These are phyloP conservation scores for Athelia sp. DNA, from an alignment of 1,284 basidiomycete genomes.

Conservation along the genomic window DNA sequence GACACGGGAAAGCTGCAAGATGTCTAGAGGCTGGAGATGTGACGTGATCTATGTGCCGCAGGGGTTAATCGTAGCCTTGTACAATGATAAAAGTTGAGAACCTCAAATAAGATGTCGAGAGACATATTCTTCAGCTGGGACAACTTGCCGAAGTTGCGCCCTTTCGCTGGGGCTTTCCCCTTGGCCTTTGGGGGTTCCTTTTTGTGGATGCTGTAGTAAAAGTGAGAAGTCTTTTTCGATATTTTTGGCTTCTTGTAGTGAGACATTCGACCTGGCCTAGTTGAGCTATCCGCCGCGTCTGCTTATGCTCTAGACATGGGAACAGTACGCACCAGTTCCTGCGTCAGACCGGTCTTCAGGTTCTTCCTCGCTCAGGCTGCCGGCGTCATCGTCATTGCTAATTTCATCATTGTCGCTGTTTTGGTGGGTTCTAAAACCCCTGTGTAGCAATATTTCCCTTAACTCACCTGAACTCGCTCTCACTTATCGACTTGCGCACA, in stretches of 20 bases:
- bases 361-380: too few relatives aligned
- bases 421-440: too few relatives aligned
- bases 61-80: neutral
- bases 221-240: neutral
- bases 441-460: too few relatives aligned
- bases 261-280: neutral
- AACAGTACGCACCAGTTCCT: too few relatives aligned
- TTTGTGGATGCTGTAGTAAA: neutral
- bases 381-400: too few relatives aligned
- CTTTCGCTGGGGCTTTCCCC: neutral
- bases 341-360: too few relatives aligned
- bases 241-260: neutral
- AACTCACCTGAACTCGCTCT: too few relatives aligned
- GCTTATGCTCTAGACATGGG: too few relatives aligned
- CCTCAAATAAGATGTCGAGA: neutral
- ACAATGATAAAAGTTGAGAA: neutral
- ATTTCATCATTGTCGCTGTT: too few relatives aligned
- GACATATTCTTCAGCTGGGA: neutral
- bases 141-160: neutral
- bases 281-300: neutral
- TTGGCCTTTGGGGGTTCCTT: neutral
- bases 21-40: neutral
- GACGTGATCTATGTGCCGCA: neutral
- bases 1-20: constrained; percentile 1
- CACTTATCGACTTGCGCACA: too few relatives aligned